Conservation (phyloP, 805 yeast species). For the Wickerhamomyces bovis region DNA sequence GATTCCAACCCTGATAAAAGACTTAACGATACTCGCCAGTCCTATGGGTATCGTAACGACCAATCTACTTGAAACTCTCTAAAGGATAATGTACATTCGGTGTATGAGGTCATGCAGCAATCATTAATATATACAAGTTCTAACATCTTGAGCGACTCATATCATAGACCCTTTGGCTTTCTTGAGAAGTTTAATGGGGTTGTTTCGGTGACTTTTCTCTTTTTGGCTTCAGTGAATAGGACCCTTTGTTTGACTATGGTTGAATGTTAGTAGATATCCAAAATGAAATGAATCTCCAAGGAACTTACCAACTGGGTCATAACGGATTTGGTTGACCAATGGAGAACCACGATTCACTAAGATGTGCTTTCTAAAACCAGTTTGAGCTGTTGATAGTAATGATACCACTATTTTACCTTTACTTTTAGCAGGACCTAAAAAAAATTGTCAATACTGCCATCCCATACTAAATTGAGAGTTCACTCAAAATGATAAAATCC, state of each 20-base stretch:
- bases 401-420: conserved; percentile 73
- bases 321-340: conserved; percentile 71
- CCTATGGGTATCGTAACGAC: conserved; percentile 26
- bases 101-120: neutral
- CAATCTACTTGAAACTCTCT: neutral
- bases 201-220: conserved; percentile 56
- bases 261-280: conserved; percentile 15
- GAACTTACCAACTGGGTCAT: conserved; percentile 61
- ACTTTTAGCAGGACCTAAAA: conserved; percentile 50
- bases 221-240: conserved; percentile 79
- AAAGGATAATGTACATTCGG: neutral
- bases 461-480: neutral
- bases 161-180: conserved; percentile 22
- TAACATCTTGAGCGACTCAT: neutral
- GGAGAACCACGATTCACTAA: conserved; percentile 79
- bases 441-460: neutral
- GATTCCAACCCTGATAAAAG: conserved; percentile 24
- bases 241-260: conserved; percentile 75
- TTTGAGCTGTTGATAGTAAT: conserved; percentile 81
- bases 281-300: neutral
- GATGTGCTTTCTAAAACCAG: conserved; percentile 81
- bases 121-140: neutral
- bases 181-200: conserved; percentile 45
- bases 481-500: neutral
- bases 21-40: conserved; percentile 36